phyloP scores from a whole-genome alignment of 139 green algal species.

The Volvox africanus region DNA sequence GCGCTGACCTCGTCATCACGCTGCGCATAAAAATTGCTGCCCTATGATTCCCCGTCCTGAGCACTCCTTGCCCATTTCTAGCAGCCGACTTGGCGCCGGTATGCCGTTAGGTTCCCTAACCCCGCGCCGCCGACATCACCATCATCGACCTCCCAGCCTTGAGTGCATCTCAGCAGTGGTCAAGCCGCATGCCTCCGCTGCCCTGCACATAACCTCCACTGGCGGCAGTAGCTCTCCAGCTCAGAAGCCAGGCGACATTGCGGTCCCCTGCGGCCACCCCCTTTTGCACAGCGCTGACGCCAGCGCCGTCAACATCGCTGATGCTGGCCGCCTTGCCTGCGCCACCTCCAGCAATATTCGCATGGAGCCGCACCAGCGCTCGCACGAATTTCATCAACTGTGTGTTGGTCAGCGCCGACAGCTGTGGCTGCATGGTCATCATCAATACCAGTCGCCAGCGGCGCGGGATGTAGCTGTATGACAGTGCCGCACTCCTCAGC shows the following conservation, averaged over 20 bases:
- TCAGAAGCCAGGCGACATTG: background rate
- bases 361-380: background rate
- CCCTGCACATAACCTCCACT: conserved; percentile 11
- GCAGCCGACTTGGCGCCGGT: too few species aligned
- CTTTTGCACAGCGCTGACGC: background rate
- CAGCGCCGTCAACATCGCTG: background rate
- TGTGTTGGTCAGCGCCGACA: conserved; percentile 2
- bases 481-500: too few species aligned
- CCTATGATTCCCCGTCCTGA: too few species aligned
- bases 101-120: too few species aligned
- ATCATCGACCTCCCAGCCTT: background rate
- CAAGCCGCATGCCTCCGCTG: conserved; percentile 21
- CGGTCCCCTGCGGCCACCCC: too few species aligned
- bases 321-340: background rate
- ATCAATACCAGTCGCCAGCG: conserved; percentile 19
- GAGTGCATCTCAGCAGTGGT: conserved; percentile 9
- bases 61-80: too few species aligned
- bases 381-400: conserved; percentile 29
- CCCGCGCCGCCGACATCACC: too few species aligned
- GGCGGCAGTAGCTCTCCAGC: background rate
- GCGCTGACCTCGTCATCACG: too few species aligned
- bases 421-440: conserved; percentile 13
- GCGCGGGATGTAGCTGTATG: background rate
- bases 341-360: background rate
- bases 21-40: too few species aligned